These are phyloP conservation scores for Nemania sp. DNA, from an alignment of 2,329 filamentous ascomycete species.

Conservation along the genomic window DNA sequence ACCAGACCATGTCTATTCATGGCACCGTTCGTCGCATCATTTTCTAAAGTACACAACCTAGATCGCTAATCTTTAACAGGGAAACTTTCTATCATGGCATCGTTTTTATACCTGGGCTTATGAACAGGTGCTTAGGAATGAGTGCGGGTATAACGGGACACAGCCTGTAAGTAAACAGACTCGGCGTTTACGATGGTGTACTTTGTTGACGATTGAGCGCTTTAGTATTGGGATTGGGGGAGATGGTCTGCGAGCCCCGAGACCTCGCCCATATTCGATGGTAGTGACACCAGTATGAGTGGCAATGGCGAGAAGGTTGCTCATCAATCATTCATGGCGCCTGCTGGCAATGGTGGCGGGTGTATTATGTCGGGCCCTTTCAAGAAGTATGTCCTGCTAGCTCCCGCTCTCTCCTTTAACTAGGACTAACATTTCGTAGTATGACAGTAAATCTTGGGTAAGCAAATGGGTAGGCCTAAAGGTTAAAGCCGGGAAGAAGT, in stretches of 20 bases:
- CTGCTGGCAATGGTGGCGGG: constrained; percentile 53
- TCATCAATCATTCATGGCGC: constrained; percentile 31
- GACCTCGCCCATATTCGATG: constrained; percentile 61
- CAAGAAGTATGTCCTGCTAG: constrained; percentile 53
- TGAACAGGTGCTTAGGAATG: constrained; percentile 47
- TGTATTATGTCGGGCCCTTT: constrained; percentile 65
- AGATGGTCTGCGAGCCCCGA: constrained; percentile 55
- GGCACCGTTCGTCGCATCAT: constrained; percentile 39
- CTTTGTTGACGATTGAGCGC: not conserved
- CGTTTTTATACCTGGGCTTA: constrained; percentile 47
- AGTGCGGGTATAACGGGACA: constrained; percentile 48
- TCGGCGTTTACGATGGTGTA: not conserved
- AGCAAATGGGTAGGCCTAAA: not conserved
- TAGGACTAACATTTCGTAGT: constrained; percentile 41
- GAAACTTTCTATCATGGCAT: constrained; percentile 48
- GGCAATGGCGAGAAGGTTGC: constrained; percentile 53
- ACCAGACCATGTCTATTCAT: constrained; percentile 46
- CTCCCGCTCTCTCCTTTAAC: not conserved
- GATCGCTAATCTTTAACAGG: constrained; percentile 19
- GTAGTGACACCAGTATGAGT: constrained; percentile 57
- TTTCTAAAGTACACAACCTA: not conserved
- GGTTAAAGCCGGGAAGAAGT: constrained; percentile 36
- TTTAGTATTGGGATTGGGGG: constrained; percentile 58
- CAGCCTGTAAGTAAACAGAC: constrained; percentile 42
- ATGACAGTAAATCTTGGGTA: constrained; percentile 55